phyloP scores from a whole-genome alignment of 345 rosid species.

The Eucalyptus marginata region DNA sequence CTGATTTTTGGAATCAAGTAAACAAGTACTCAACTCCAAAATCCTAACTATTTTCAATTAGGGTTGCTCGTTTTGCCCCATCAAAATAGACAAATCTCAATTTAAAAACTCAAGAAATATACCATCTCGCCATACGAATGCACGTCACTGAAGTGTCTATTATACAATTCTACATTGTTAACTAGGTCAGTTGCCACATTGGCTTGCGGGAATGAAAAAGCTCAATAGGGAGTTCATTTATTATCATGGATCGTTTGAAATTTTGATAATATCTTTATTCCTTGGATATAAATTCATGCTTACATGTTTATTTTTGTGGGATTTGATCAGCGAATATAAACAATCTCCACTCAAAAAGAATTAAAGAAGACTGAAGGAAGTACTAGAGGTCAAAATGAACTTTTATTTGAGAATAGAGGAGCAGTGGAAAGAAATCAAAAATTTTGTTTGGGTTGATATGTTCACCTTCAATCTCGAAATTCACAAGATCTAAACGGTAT shows the following conservation, averaged over 20 bases:
- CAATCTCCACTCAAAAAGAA: rapidly evolving
- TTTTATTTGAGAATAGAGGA: neutral
- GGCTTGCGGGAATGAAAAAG: rapidly evolving
- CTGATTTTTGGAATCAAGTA: rapidly evolving
- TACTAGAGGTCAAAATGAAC: rapidly evolving
- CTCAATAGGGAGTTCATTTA: neutral
- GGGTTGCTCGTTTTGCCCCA: rapidly evolving
- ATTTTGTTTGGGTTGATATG: neutral
- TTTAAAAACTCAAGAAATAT: neutral
- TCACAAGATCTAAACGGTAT: neutral
- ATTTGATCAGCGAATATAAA: neutral
- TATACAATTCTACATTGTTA: rapidly evolving
- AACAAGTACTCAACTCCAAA: neutral
- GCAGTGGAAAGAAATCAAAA: neutral
- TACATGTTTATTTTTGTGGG: neutral
- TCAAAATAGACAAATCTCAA: neutral
- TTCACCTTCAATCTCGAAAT: neutral
- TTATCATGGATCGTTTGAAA: neutral
- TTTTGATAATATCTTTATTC: rapidly evolving
- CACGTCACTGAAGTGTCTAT: rapidly evolving
- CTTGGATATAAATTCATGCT: neutral
- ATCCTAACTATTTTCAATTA: neutral
- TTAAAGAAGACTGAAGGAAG: neutral
- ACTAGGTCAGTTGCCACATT: rapidly evolving
- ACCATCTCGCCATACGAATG: rapidly evolving